These are phyloP conservation scores for Chlorella sp. DNA, from an alignment of 139 green algal genomes.

Conservation along the genomic window DNA sequence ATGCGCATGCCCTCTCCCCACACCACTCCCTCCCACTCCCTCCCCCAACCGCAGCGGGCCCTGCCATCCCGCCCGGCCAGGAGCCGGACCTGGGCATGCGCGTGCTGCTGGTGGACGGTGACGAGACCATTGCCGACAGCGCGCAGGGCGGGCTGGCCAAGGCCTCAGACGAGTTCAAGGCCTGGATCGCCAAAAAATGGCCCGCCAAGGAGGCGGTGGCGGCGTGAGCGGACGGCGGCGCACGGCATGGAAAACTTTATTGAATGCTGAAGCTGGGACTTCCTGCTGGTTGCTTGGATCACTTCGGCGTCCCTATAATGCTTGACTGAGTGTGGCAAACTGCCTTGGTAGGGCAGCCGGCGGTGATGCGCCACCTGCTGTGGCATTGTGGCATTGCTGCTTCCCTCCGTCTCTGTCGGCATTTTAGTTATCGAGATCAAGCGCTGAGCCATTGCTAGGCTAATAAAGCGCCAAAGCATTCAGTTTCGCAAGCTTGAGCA, in stretches of 20 bases:
- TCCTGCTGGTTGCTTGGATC: too few relatives aligned
- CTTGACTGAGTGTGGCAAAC: too few relatives aligned
- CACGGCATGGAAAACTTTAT: too few relatives aligned
- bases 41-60: conserved; percentile 14
- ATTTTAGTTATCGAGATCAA: background rate
- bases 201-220: background rate
- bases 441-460: background rate
- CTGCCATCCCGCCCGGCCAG: conserved; percentile 49
- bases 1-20: too few relatives aligned
- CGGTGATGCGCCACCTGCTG: background rate
- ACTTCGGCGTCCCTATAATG: too few relatives aligned
- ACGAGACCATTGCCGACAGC: conserved; percentile 50
- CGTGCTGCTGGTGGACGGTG: conserved; percentile 80
- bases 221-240: too few relatives aligned
- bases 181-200: conserved; percentile 47
- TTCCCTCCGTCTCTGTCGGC: background rate
- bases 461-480: too few relatives aligned
- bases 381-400: too few relatives aligned
- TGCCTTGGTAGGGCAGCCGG: too few relatives aligned
- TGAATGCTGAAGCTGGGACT: too few relatives aligned
- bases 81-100: conserved; percentile 77
- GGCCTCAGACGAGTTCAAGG: conserved; percentile 68
- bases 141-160: conserved; percentile 52
- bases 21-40: too few relatives aligned
- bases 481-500: background rate